These are phyloP conservation scores for Quercus phellos DNA, from an alignment of 331 rosid species.

Conservation along the genomic window DNA sequence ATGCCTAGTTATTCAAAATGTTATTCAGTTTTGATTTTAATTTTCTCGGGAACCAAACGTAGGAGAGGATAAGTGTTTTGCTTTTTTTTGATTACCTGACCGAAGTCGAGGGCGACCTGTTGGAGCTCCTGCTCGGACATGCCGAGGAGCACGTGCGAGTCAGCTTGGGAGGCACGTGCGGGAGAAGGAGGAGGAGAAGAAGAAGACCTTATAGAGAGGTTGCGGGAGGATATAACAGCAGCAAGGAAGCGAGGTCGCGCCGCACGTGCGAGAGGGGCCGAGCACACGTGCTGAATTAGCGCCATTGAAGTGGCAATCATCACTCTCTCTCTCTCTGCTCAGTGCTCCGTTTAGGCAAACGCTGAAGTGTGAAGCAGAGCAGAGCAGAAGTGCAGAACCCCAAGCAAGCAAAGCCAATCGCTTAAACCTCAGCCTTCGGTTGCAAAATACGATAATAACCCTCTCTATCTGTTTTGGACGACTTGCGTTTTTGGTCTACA, in stretches of 20 bases:
- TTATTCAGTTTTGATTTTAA: not conserved
- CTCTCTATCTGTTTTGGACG: not conserved
- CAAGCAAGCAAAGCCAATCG: not conserved
- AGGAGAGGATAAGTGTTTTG: not conserved
- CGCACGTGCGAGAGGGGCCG: slow-evolving; percentile 55
- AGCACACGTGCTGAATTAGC: slow-evolving; percentile 55
- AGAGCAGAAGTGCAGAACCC: not conserved
- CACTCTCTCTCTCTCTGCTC: not conserved
- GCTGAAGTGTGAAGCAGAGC: not conserved
- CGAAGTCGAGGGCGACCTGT: slow-evolving; percentile 60
- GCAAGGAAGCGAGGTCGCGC: slow-evolving; percentile 33
- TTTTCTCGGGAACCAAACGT: not conserved
- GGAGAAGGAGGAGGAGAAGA: slow-evolving; percentile 18
- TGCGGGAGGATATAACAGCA: slow-evolving; percentile 23
- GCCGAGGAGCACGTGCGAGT: slow-evolving; percentile 73
- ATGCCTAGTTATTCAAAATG: not conserved
- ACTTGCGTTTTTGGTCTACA: not conserved
- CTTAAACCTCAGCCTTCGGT: slow-evolving; percentile 7
- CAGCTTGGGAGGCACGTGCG: slow-evolving; percentile 18
- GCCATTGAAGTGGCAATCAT: slow-evolving; percentile 54
- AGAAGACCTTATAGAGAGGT: slow-evolving; percentile 15
- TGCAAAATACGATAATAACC: not conserved
- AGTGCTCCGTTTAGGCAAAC: not conserved
- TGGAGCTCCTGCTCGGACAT: slow-evolving; percentile 77
- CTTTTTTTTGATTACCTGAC: slow-evolving; percentile 45